phyloP scores from a whole-genome alignment of 2,329 filamentous ascomycete species.

The Fusarium dlaminii region DNA sequence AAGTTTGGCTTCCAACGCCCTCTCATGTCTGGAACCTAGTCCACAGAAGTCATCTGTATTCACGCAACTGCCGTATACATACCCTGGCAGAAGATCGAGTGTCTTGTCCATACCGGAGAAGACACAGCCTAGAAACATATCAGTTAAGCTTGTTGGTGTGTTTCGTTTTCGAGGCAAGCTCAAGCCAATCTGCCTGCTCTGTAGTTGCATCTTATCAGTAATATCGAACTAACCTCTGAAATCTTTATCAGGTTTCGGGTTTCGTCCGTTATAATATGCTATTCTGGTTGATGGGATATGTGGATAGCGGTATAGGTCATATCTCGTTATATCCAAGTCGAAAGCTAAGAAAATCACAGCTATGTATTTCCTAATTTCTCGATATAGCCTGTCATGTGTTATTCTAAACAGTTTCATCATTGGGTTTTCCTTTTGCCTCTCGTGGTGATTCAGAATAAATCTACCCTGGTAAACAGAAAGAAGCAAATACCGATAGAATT shows the following conservation, averaged over 20 bases:
- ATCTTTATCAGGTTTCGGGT: neutral
- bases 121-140: neutral
- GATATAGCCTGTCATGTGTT: neutral
- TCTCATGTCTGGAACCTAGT: neutral
- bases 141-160: neutral
- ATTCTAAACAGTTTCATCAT: neutral
- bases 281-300: neutral
- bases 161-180: neutral
- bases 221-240: neutral
- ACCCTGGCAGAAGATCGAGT: neutral
- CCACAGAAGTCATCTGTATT: neutral
- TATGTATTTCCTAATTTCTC: neutral
- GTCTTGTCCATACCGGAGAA: neutral
- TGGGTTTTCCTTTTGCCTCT: neutral
- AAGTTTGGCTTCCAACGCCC: neutral
- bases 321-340: neutral
- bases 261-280: neutral
- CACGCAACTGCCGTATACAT: neutral
- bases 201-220: neutral
- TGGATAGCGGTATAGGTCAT: neutral
- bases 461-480: neutral
- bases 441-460: neutral
- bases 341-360: neutral
- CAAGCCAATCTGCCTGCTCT: neutral
- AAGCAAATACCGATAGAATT: slow-evolving; percentile 27